Conservation (phyloP, 805 yeast genomes). For the Monosporozyma unispora region DNA sequence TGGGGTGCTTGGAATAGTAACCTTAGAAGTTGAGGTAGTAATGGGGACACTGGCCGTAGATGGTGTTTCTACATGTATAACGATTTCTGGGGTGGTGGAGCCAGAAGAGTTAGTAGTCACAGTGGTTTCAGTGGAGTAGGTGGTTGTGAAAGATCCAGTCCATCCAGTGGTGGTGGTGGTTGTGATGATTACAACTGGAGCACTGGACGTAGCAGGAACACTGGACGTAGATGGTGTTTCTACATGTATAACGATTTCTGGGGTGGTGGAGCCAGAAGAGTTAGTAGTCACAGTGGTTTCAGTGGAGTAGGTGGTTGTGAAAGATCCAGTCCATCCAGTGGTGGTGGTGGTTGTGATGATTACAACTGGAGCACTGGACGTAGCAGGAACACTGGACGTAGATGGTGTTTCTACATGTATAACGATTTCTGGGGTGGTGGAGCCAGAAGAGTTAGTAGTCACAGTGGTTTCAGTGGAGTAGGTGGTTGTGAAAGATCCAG, state of each 20-base stretch:
- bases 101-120: conserved; percentile 2
- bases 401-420: neutral
- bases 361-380: conserved; percentile 5
- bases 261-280: conserved; percentile 6
- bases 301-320: conserved; percentile 12
- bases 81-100: conserved; percentile 3
- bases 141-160: conserved; percentile 10
- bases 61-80: conserved; percentile 7
- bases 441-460: conserved; percentile 2
- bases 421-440: conserved; percentile 3
- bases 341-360: conserved; percentile 8
- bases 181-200: neutral
- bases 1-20: too few species aligned
- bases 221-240: conserved; percentile 8
- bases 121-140: conserved; percentile 3
- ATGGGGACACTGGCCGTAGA: conserved; percentile 1
- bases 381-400: neutral
- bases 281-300: conserved; percentile 10
- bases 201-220: neutral
- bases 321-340: conserved; percentile 12
- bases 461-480: conserved; percentile 5
- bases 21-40: too few species aligned
- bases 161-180: conserved; percentile 10
- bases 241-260: conserved; percentile 11
- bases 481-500: conserved; percentile 7